Conservation (phyloP, 306 rosid species). For the Acacia crassicarpa region DNA sequence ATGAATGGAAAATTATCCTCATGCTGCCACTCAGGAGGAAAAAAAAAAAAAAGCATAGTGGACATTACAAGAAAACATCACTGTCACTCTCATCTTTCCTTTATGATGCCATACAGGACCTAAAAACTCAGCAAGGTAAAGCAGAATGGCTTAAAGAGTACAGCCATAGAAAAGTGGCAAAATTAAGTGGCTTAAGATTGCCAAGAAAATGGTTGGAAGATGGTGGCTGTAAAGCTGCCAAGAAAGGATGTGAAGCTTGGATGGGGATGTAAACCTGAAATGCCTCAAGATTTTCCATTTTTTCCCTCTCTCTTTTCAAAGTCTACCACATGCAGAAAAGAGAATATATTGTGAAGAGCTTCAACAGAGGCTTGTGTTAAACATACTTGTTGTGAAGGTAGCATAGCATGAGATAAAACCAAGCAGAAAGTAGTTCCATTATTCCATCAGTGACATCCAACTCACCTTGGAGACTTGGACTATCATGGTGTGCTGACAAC, state of each 20-base stretch:
- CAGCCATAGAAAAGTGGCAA: not conserved
- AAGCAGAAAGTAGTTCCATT: not conserved
- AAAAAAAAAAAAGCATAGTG: not conserved
- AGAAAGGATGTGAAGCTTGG: not conserved
- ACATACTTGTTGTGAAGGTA: not conserved
- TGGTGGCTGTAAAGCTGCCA: not conserved
- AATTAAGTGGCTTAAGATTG: not conserved
- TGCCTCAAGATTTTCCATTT: not conserved
- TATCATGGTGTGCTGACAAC: not conserved
- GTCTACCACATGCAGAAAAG: not conserved
- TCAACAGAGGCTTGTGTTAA: not conserved
- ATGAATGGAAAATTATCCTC: not conserved
- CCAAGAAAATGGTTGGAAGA: not conserved
- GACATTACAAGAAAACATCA: not conserved
- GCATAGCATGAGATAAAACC: not conserved
- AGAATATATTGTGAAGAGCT: not conserved
- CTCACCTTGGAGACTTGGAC: not conserved
- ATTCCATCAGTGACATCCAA: not conserved
- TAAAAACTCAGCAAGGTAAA: not conserved
- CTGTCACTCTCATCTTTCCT: not conserved
- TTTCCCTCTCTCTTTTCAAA: not conserved
- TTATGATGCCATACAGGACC: not conserved
- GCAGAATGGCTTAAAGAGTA: not conserved
- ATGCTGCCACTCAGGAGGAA: not conserved
- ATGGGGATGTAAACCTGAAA: not conserved